Evolutionary conservation across 768 basidiomycete species (phyloP).

Genomic region (Boletus reticulatus): DNA sequence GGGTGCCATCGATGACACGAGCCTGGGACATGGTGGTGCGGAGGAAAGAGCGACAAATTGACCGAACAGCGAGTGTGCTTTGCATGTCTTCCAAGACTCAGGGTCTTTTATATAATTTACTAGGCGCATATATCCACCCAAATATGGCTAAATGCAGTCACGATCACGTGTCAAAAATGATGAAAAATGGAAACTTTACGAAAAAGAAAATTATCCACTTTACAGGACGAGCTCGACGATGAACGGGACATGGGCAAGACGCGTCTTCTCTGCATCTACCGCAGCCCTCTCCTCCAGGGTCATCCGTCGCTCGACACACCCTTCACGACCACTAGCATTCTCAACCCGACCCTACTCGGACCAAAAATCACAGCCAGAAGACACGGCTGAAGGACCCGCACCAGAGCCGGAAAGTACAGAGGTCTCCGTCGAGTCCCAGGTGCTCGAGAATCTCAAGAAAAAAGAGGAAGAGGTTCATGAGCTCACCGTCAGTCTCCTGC

Average conservation of each 20-base stretch:
- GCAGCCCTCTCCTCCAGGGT: conserved; percentile 52
- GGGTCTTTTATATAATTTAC: neutral
- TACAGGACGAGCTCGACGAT: conserved; percentile 30
- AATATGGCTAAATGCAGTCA: neutral
- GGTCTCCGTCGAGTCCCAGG: conserved; percentile 36
- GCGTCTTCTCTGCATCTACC: conserved; percentile 58
- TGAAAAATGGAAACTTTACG: neutral
- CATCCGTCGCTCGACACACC: conserved; percentile 38
- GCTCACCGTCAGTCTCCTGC: conserved; percentile 61
- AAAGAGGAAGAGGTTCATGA: conserved; percentile 83
- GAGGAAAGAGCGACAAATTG: conserved; percentile 10
- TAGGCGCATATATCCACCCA: neutral
- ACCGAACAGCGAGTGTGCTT: neutral
- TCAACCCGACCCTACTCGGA: conserved; percentile 58
- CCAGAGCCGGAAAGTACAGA: conserved; percentile 22
- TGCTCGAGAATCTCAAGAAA: conserved; percentile 62
- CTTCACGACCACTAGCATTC: conserved; percentile 20
- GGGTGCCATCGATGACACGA: conserved; percentile 78
- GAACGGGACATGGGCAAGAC: conserved; percentile 51
- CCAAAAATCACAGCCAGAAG: conserved; percentile 35
- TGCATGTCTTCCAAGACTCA: conserved; percentile 3
- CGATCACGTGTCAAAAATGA: conserved; percentile 21
- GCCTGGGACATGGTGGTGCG: conserved; percentile 40
- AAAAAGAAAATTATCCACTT: neutral
- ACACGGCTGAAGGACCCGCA: conserved; percentile 5